Conservation (phyloP, 2,329 filamentous ascomycete genomes). For the Fusarium scirpi region DNA sequence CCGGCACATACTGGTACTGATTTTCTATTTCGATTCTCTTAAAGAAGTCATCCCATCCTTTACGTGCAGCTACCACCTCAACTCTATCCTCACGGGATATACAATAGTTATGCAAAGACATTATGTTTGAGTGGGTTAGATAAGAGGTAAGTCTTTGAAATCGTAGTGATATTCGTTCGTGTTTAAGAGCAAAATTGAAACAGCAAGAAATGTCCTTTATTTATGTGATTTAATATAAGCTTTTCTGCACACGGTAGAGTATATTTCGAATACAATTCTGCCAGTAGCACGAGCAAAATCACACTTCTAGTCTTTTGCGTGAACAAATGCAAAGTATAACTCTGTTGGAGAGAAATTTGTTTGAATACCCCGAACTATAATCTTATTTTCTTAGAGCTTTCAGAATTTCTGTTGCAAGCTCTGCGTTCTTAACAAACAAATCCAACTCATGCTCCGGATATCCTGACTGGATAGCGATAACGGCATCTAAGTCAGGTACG, state of each 20-base stretch:
- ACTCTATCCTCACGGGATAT: not conserved
- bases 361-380: not conserved
- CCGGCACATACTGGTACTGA: not conserved
- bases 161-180: not conserved
- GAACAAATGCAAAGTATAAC: not conserved
- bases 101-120: not conserved
- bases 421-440: constrained; percentile 24
- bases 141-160: not conserved
- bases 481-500: constrained; percentile 9
- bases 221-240: fast-evolving
- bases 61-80: not conserved
- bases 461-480: constrained; percentile 33
- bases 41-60: not conserved
- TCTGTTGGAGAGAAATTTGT: not conserved
- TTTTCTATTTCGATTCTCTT: not conserved
- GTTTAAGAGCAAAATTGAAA: not conserved
- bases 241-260: no score
- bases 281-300: no score
- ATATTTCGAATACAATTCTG: no score
- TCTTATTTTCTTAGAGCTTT: constrained; percentile 3
- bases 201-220: not conserved
- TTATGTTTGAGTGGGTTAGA: not conserved
- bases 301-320: no score
- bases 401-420: constrained; percentile 25
- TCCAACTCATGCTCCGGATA: constrained; percentile 37